phyloP scores from a whole-genome alignment of 805 yeast species.

The Saccharomycopsis microspora region DNA sequence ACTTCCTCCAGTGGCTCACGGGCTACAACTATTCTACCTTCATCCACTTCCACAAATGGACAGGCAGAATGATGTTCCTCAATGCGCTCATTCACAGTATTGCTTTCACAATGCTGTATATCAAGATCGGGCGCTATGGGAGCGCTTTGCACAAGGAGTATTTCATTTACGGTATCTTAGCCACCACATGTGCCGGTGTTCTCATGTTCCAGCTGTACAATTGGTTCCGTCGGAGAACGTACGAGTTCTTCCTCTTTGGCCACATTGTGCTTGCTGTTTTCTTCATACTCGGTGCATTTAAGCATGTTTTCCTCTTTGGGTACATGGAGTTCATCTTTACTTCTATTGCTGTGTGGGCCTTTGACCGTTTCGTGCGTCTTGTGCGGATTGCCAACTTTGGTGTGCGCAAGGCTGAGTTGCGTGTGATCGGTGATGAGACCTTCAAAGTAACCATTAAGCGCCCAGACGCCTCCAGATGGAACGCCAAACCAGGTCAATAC shows the following conservation, averaged over 20 bases:
- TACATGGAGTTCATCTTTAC: conserved; percentile 43
- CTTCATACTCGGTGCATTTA: conserved; percentile 45
- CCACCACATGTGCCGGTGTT: conserved; percentile 29
- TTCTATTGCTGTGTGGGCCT: conserved; percentile 55
- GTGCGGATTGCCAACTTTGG: conserved; percentile 51
- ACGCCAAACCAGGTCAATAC: conserved; percentile 42
- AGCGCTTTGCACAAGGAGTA: conserved; percentile 21
- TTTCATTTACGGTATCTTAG: conserved; percentile 36
- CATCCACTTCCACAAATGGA: conserved; percentile 58
- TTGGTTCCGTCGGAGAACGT: conserved; percentile 37
- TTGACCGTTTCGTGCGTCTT: conserved; percentile 51
- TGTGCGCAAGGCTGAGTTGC: conserved; percentile 18
- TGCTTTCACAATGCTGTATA: neutral
- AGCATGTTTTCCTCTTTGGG: conserved; percentile 41
- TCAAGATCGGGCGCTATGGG: neutral
- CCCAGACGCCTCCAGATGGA: conserved; percentile 32
- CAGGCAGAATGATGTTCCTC: conserved; percentile 33
- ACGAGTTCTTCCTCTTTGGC: conserved; percentile 46
- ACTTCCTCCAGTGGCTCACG: conserved; percentile 46
- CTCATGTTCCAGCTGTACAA: conserved; percentile 35
- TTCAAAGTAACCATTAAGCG: conserved; percentile 30
- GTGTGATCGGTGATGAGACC: conserved; percentile 28
- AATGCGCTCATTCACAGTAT: conserved; percentile 10
- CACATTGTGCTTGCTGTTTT: conserved; percentile 47
- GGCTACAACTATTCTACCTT: conserved; percentile 57